A percentile compares a stretch with the other conserved stretches of the same genome.
phyloP scores from a whole-genome alignment of 2,329 filamentous ascomycete genomes.

The Monilinia polystroma region DNA sequence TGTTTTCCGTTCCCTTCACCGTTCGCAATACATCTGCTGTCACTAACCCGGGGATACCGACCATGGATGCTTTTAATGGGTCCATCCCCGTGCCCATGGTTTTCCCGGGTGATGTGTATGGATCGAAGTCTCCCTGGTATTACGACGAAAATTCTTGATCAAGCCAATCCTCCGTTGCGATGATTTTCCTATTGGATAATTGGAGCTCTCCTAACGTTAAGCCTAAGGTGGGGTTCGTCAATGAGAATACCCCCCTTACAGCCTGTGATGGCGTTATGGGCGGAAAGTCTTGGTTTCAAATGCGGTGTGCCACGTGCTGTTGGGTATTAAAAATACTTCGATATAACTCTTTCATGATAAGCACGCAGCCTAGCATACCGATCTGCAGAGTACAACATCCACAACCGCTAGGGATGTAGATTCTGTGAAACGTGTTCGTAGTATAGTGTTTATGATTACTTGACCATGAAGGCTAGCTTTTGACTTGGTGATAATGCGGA shows the following conservation, averaged over 20 bases:
- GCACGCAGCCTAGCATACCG: constrained; percentile 5
- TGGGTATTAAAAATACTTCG: not conserved
- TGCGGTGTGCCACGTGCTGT: constrained; percentile 18
- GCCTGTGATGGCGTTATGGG: constrained; percentile 2
- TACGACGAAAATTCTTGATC: constrained; percentile 26
- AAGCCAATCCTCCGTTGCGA: constrained; percentile 14
- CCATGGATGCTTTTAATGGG: constrained; percentile 50
- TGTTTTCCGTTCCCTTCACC: constrained; percentile 51
- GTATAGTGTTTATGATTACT: constrained; percentile 1
- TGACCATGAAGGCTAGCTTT: not conserved
- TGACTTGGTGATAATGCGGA: constrained; percentile 10
- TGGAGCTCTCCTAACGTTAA: not conserved
- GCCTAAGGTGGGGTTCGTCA: not conserved
- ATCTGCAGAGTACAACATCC: constrained; percentile 9
- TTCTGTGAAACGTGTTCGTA: constrained; percentile 14
- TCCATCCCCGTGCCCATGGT: constrained; percentile 64
- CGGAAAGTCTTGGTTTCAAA: constrained; percentile 8
- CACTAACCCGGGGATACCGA: constrained; percentile 24
- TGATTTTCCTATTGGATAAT: constrained; percentile 13
- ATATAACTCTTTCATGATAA: constrained; percentile 9
- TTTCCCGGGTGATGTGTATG: constrained; percentile 51
- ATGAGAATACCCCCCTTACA: not conserved
- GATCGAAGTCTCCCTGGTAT: constrained; percentile 37
- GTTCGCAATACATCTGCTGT: constrained; percentile 7
- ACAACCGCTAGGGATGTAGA: constrained; percentile 3